Evolutionary conservation across 345 rosid genomes (phyloP), one percentile per base, ranked within the genome.

Genomic region (Gossypium arboreum): DNA sequence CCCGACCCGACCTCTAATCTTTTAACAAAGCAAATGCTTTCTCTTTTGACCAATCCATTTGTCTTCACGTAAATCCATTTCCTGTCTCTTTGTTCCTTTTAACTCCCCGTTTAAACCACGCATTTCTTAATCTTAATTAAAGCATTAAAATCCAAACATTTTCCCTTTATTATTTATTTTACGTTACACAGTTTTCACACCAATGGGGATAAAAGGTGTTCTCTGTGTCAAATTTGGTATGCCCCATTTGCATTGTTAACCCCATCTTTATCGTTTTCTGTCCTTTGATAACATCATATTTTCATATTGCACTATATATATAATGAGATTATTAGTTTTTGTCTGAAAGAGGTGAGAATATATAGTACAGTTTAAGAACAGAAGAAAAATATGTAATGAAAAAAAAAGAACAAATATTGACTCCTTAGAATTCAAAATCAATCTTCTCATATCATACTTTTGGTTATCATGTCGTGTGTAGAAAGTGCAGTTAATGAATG

Each of bases 141-240:
- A 47, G 51, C 51, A 47, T 47, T 47, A 47, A 47, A 47, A 12
- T 47, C 51, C 51, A 47, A 47, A 47, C 9, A 8, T 2, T 2
- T 10, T 45, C 12, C 50, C 51, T 10, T 47, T 12, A 34, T 5
- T 5, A 34, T 5, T 34, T 34, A 34, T 34, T 34, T 34, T 34
- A 34, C 6, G 1, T 34, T 10, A 12, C 51, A 43, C 57, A 71
- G 47, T 72, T 78, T 65, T 58, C 59, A 34, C 20, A 2, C 66
- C 24, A 22, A 2, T 18, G 15, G 10, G 41, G 41, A 34, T 34
- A 48, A 9, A 44, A 43, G 39, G 27, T 47, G 16, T 47, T 12
- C 3, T 11, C 5, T 18, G 27, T 59, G 79, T 80, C 74, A 80
- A 67, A 58, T 72, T 54, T 66, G 71, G 73, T 24, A 77, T 72